Conservation (phyloP, 495 filamentous ascomycete genomes). For the Thermochaetoides thermophila region DNA sequence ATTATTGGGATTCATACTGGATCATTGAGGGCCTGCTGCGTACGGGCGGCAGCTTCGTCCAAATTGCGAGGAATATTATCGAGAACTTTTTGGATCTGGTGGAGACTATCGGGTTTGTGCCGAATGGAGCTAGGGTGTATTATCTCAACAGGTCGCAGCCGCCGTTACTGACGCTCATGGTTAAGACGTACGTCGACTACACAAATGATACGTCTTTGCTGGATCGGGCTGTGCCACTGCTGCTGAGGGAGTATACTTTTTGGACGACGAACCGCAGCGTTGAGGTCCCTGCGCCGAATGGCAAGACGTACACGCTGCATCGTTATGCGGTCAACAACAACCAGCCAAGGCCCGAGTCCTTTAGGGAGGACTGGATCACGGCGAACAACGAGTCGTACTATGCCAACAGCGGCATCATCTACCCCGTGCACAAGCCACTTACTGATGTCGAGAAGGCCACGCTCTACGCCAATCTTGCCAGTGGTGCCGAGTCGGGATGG, state of each 20-base stretch:
- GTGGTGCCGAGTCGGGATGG: slow-evolving; percentile 36
- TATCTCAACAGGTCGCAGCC: slow-evolving; percentile 36
- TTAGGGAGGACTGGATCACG: slow-evolving; percentile 31
- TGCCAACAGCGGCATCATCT: slow-evolving; percentile 30
- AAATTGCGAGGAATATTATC: slow-evolving; percentile 35
- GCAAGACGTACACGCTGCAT: slow-evolving; percentile 26
- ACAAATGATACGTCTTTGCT: slow-evolving; percentile 36
- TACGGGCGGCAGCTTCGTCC: slow-evolving; percentile 31
- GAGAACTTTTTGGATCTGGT: slow-evolving; percentile 38
- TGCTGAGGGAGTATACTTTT: slow-evolving; percentile 35
- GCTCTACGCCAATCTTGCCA: slow-evolving; percentile 32
- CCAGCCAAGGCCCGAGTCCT: slow-evolving; percentile 36
- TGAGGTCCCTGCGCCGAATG: slow-evolving; percentile 15
- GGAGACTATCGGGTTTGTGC: slow-evolving; percentile 35
- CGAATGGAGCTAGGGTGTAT: slow-evolving; percentile 34
- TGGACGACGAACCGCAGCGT: slow-evolving; percentile 32
- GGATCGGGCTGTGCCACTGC: slow-evolving; percentile 27
- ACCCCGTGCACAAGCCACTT: slow-evolving; percentile 25
- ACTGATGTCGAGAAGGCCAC: slow-evolving; percentile 24
- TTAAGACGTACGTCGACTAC: slow-evolving; percentile 32
- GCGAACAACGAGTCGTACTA: slow-evolving; percentile 35
- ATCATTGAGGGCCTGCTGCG: slow-evolving; percentile 35
- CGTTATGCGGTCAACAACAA: slow-evolving; percentile 33
- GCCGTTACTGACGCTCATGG: slow-evolving; percentile 34
- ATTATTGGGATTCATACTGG: slow-evolving; percentile 41